phyloP scores from a whole-genome alignment of 2,329 filamentous ascomycete species.

The Dactylella cylindrospora region DNA sequence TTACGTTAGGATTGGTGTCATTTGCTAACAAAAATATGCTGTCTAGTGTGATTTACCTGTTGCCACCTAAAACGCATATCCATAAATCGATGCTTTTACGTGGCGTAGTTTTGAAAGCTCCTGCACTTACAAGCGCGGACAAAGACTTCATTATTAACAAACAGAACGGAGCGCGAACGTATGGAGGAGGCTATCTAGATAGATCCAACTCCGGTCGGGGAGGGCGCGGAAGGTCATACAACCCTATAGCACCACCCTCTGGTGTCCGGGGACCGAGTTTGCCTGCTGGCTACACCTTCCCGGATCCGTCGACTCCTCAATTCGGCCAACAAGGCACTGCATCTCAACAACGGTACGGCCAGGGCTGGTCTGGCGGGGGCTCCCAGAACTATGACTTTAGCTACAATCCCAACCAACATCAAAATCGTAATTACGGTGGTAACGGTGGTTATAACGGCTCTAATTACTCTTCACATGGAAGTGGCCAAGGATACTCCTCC shows the following conservation, averaged over 20 bases:
- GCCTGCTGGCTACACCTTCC: constrained; percentile 23
- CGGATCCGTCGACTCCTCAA: neutral
- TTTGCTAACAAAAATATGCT: constrained; percentile 49
- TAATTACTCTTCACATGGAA: constrained; percentile 31
- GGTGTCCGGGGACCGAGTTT: constrained; percentile 41
- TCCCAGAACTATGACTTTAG: constrained; percentile 18
- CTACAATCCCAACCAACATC: constrained; percentile 20
- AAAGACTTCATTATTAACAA: constrained; percentile 71
- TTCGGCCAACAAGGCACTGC: neutral
- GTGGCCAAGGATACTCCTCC: constrained; percentile 24
- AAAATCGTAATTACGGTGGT: constrained; percentile 18
- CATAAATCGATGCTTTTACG: constrained; percentile 95
- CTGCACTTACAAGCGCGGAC: constrained; percentile 73
- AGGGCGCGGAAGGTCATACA: constrained; percentile 52
- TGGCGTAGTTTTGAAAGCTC: constrained; percentile 71
- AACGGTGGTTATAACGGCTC: constrained; percentile 14
- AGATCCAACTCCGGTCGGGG: constrained; percentile 45
- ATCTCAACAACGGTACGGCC: constrained; percentile 6
- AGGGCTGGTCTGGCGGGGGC: constrained; percentile 22
- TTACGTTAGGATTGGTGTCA: constrained; percentile 2
- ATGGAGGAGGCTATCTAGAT: constrained; percentile 59
- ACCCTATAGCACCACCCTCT: constrained; percentile 53
- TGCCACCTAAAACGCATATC: constrained; percentile 69
- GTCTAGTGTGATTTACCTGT: constrained; percentile 76
- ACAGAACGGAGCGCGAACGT: constrained; percentile 67